Evolutionary conservation across 179 eudicot species (phyloP), one percentile per base, ranked within the genome.

Genomic region (Nepenthes alata): DNA sequence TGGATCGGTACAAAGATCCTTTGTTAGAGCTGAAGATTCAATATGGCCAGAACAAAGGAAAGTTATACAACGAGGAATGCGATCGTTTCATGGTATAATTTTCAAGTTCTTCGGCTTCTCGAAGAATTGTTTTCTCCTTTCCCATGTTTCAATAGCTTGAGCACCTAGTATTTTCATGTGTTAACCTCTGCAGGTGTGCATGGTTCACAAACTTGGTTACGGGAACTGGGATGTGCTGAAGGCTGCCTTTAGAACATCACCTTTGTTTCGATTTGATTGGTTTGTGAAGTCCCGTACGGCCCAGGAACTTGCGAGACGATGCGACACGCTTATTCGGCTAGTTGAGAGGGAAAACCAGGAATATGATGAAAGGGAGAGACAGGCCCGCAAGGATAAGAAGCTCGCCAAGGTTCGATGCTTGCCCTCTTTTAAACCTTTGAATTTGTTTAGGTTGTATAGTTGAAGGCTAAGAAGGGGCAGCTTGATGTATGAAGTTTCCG

Each of bases 11-110:
- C 70, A 89, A 86, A 83, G 86, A 93, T 70, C 98, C 98, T 14
- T 93, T 96, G 98, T 70, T 93, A 68, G 98, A 93, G 70, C 69
- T 93, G 64, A 86, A 86, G 78, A 86, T 93, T 65, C 98, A 93
- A 77, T 93, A 93, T 69, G 98, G 98, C 63, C 98, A 93, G 76
- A 93, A 93, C 78, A 93, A 93, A 76, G 98, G 98, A 72, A 93
- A 93, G 81, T 71, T 93, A 64, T 93, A 84, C 75, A 93, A 86
- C 74, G 96, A 93, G 78, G 96, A 93, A 72, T 93, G 98, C 70
- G 98, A 93, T 58, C 95, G 98, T 47, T 93, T 90, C 84, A 93
- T 93, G 97, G 98, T 89, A 69, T 74, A 66, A 37, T 47, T 70
- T 38, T n/a, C 34, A 11, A 16, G 4, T 1, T 11, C 16, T 38